Evolutionary conservation across 352 stramenopile genomes (phyloP).

Genomic region (Chrysophaeum taylorii): DNA sequence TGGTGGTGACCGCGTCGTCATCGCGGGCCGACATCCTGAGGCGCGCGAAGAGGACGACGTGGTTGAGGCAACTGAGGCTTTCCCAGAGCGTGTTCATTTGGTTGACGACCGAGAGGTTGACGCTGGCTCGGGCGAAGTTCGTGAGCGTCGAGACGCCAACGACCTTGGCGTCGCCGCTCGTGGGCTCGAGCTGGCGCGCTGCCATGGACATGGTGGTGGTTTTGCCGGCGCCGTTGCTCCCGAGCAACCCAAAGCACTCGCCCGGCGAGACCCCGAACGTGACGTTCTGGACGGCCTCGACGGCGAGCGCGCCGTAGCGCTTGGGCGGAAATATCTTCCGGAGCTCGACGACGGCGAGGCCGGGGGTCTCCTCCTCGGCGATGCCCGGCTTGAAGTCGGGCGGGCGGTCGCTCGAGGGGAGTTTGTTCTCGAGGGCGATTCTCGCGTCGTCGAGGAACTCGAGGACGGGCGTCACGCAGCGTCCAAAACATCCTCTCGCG

Average conservation of each 20-base stretch:
- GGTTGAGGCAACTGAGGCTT: slow-evolving; percentile 44
- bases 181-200: not conserved
- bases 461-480: no score
- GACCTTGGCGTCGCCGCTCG: not conserved
- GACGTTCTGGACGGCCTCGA: slow-evolving; percentile 6
- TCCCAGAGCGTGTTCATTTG: slow-evolving; percentile 56
- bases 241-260: slow-evolving; percentile 81
- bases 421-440: not conserved
- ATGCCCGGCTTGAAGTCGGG: not conserved
- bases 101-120: not conserved
- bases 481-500: no score
- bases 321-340: slow-evolving; percentile 5
- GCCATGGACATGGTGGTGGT: slow-evolving; percentile 49
- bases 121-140: not conserved
- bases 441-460: no score
- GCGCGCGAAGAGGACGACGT: slow-evolving; percentile 50
- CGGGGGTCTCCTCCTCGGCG: no score
- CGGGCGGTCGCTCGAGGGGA: not conserved
- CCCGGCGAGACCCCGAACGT: slow-evolving; percentile 68
- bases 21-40: slow-evolving; percentile 45
- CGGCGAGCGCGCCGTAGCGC: not conserved
- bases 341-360: not conserved
- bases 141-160: not conserved
- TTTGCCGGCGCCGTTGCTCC: slow-evolving; percentile 85
- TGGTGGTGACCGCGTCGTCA: slow-evolving; percentile 23